These are phyloP conservation scores for Periconia digitata DNA, from an alignment of 2,329 filamentous ascomycete species.

Conservation along the genomic window DNA sequence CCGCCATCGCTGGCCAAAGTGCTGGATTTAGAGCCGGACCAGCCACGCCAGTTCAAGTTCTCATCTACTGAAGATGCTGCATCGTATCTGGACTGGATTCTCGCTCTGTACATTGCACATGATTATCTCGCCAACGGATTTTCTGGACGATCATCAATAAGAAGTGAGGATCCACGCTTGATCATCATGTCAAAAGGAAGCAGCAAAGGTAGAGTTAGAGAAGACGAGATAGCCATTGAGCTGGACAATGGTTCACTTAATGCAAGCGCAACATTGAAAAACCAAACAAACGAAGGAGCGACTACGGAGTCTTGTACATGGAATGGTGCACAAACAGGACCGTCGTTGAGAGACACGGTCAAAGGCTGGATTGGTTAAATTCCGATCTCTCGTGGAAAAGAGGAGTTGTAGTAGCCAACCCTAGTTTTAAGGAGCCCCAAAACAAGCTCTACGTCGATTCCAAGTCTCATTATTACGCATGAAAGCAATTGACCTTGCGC, in stretches of 20 bases:
- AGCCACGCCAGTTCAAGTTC: slow-evolving; percentile 30
- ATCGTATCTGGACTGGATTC: slow-evolving; percentile 36
- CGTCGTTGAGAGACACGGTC: slow-evolving; percentile 24
- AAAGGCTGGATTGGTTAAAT: slow-evolving; percentile 23
- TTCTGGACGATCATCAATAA: slow-evolving; percentile 16
- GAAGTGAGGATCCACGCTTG: slow-evolving; percentile 24
- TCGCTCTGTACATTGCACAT: slow-evolving; percentile 35
- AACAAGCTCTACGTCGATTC: no score
- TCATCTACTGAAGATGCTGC: slow-evolving; percentile 27
- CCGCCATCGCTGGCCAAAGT: slow-evolving; percentile 29
- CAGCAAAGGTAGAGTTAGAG: slow-evolving; percentile 18
- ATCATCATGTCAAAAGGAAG: slow-evolving; percentile 22
- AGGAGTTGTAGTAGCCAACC: neutral
- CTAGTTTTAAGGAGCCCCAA: no score
- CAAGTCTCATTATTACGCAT: no score
- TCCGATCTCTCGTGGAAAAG: neutral
- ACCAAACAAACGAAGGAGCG: slow-evolving; percentile 9
- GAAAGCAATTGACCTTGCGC: no score
- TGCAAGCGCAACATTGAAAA: slow-evolving; percentile 9
- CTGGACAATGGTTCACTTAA: slow-evolving; percentile 21
- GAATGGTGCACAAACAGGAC: slow-evolving; percentile 17
- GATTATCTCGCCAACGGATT: slow-evolving; percentile 29
- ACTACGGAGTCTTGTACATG: slow-evolving; percentile 24
- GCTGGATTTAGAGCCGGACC: slow-evolving; percentile 28
- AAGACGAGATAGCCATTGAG: slow-evolving; percentile 25